Base-by-base conservation (phyloP, 2,329 filamentous ascomycete species). In the Plenodomus tracheiphilus region DNA sequence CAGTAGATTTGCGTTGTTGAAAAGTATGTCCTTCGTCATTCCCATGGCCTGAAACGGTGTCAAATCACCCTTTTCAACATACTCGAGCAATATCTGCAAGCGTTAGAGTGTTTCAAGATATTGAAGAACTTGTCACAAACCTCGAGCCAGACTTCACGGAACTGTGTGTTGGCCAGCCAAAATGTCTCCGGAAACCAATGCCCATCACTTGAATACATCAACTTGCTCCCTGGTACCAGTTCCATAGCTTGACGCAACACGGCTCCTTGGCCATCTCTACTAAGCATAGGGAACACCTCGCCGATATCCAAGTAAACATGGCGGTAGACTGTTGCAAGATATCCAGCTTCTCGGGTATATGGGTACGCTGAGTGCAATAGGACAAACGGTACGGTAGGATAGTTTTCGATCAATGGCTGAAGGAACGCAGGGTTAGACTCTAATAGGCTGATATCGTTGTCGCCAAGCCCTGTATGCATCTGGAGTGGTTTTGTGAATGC, bases 301-400 rank as follows among this genome's bases (percentile, higher is more conserved):
- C 91, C 89, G 45, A 95, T 83, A 64, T 95, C 91, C 11, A 90
- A 82, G 65, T 91, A 94, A 1, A 89, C 88, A 63, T 95, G 93
- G 19, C 82, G 77, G 65, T 91, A 94, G 18, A 88, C 84, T 0
- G 82, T 83, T 0, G 90, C 88, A 17, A 95, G 78, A 65, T 93
- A 95, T 0, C 87, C 89, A 0, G 87, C 83, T 71, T 94, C 88
- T 32, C 85, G 81, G 0, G 86, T 90, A 64, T 88, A 94, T 0
- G 91, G 91, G 66, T 95, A 95, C 2, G 88, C 83, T 0, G 89
- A 85, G 65, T 95, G 89, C 2, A 95, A 80, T 8, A 95, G 75
- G 2, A 95, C 86, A 46, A 95, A 86, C 0, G 88, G 86, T 0
- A 93, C 83, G 0, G 77, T 76, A 0, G 87, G 81, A 58, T 88